Evolutionary conservation across 345 rosid species (phyloP).

Genomic region (Salix brachista): DNA sequence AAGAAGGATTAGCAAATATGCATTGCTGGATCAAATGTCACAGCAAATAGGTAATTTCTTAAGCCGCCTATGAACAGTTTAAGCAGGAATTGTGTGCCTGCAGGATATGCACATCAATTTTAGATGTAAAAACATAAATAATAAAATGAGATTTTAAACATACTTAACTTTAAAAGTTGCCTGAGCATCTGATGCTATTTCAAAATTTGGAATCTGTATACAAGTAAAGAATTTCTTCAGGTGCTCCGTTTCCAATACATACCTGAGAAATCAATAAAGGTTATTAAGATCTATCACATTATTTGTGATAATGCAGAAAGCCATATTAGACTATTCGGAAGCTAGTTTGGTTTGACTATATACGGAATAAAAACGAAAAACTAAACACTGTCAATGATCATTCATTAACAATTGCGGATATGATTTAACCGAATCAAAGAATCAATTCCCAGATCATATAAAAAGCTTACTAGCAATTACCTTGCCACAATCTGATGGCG

Average conservation of each 20-base stretch:
- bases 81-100: background rate
- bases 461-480: constrained; percentile 13
- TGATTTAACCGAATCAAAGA: background rate
- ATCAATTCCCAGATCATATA: background rate
- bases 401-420: background rate
- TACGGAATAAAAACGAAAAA: background rate
- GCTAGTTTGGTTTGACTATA: background rate
- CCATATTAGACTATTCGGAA: background rate
- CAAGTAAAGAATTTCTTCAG: constrained; percentile 41
- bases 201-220: constrained; percentile 46
- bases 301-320: background rate
- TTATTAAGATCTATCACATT: background rate
- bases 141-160: background rate
- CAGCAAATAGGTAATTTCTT: background rate
- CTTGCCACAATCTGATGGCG: constrained; percentile 46
- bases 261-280: constrained; percentile 28
- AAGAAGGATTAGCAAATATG: background rate
- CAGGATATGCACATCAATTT: background rate
- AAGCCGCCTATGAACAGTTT: background rate
- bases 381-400: background rate
- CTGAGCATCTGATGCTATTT: constrained; percentile 44
- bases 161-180: constrained; percentile 47
- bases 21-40: background rate
- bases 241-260: constrained; percentile 39
- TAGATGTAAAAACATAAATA: background rate